These are phyloP conservation scores for Penstemon davidsonii DNA, from an alignment of 257 asterid genomes.

Conservation along the genomic window DNA sequence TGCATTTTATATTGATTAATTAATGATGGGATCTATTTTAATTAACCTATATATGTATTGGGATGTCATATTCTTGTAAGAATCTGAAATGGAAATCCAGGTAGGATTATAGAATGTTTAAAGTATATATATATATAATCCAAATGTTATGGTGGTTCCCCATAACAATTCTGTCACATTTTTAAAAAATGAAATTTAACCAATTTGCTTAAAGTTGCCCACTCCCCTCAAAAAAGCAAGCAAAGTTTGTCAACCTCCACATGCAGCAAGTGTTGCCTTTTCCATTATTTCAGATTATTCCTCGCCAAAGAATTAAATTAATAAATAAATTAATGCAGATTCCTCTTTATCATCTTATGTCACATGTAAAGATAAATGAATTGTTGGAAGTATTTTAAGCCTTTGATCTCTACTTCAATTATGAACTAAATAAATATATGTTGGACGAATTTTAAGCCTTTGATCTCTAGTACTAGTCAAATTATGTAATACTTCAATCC, in stretches of 20 bases:
- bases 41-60: neutral
- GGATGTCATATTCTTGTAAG: neutral
- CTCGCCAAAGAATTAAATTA: too few relatives aligned
- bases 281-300: too few relatives aligned
- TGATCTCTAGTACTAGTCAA: too few relatives aligned
- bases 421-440: too few relatives aligned
- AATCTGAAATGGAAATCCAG: conserved; percentile 43
- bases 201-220: conserved; percentile 23
- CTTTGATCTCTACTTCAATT: too few relatives aligned
- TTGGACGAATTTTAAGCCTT: too few relatives aligned
- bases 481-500: too few relatives aligned
- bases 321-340: too few relatives aligned
- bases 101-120: conserved; percentile 41
- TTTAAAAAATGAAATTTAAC: conserved; percentile 4
- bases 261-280: conserved; percentile 32
- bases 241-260: conserved; percentile 50
- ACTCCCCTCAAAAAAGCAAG: conserved; percentile 31
- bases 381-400: neutral
- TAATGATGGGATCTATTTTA: conserved; percentile 20
- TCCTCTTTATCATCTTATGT: too few relatives aligned
- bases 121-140: conserved; percentile 12
- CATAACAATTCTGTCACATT: conserved; percentile 31
- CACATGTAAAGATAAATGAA: too few relatives aligned
- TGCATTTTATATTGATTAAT: neutral
- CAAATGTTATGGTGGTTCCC: conserved; percentile 19